Conservation (phyloP, 208 protist species). For the Trypanosoma lewisi region DNA sequence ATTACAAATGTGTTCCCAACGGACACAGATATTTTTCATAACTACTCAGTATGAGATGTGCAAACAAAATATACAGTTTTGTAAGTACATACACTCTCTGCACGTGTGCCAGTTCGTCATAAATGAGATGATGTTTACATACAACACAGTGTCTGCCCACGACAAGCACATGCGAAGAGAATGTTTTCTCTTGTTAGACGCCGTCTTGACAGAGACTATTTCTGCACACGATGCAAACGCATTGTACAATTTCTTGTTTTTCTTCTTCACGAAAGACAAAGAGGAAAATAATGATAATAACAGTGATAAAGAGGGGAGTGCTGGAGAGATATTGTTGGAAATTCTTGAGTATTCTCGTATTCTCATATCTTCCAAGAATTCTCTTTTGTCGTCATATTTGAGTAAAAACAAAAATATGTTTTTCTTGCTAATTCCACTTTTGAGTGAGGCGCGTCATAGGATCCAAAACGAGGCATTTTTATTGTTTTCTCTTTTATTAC, state of each 20-base stretch:
- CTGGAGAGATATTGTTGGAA: conserved; percentile 36
- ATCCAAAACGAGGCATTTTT: conserved; percentile 70
- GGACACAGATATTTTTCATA: conserved; percentile 55
- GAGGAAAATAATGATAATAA: conserved; percentile 15
- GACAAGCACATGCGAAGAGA: conserved; percentile 38
- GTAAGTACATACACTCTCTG: conserved; percentile 42
- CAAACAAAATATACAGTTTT: conserved; percentile 23
- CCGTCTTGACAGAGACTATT: conserved; percentile 49
- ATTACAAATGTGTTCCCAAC: conserved; percentile 46
- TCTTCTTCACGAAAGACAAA: no score
- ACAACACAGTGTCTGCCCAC: conserved; percentile 15
- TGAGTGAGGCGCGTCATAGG: conserved; percentile 24
- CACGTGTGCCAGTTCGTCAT: conserved; percentile 65
- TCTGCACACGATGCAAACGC: conserved; percentile 67
- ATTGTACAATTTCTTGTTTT: no score
- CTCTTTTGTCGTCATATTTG: conserved; percentile 53
- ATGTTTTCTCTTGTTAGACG: conserved; percentile 58
- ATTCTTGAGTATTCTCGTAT: conserved; percentile 43
- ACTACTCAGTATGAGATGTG: conserved; percentile 40
- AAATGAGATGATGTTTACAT: conserved; percentile 29
- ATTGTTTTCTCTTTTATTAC: conserved; percentile 61
- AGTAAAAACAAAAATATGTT: conserved; percentile 59
- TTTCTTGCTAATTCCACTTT: conserved; percentile 67
- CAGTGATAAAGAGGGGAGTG: conserved; percentile 13
- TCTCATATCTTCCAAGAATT: conserved; percentile 41